A percentile compares a stretch with the other conserved stretches of the same genome.
Conservation (phyloP, 2,329 filamentous ascomycete species). For the Daldinia eschscholtzii region DNA sequence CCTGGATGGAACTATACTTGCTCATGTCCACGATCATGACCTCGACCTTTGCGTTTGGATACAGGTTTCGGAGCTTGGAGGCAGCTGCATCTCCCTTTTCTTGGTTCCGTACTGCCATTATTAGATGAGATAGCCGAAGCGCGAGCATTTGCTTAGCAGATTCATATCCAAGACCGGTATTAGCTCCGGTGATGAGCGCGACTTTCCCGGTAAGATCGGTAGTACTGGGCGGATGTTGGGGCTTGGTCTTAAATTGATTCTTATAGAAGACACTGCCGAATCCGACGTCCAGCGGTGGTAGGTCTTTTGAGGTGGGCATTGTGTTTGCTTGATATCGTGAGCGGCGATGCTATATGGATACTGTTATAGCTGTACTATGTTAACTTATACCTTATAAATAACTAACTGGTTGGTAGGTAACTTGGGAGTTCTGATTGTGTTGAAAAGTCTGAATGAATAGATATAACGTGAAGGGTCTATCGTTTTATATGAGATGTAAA, state of each 20-base stretch:
- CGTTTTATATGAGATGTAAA: constrained; percentile 23
- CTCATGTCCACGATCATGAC: constrained; percentile 65
- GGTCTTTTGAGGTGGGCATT: constrained; percentile 36
- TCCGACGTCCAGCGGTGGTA: constrained; percentile 31
- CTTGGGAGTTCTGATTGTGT: background rate
- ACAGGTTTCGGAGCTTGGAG: constrained; percentile 47
- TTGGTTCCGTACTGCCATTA: constrained; percentile 61
- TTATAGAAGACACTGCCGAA: constrained; percentile 31
- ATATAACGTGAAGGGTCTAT: background rate
- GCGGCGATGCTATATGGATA: background rate
- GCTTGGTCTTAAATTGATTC: constrained; percentile 35
- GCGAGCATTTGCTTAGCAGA: constrained; percentile 57
- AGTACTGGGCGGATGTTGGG: constrained; percentile 19
- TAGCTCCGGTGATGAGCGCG: constrained; percentile 64
- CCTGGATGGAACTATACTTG: constrained; percentile 59
- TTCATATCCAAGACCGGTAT: constrained; percentile 63
- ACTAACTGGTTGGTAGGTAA: background rate
- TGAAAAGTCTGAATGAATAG: background rate
- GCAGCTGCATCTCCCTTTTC: constrained; percentile 60
- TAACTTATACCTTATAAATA: background rate
- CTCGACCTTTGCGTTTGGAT: constrained; percentile 56
- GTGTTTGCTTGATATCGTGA: background rate
- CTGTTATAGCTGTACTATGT: background rate
- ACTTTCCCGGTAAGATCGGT: constrained; percentile 53
- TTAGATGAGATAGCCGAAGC: constrained; percentile 57